These are phyloP conservation scores for Diaporthe ampelina DNA, from an alignment of 2,329 filamentous ascomycete species.

Conservation along the genomic window DNA sequence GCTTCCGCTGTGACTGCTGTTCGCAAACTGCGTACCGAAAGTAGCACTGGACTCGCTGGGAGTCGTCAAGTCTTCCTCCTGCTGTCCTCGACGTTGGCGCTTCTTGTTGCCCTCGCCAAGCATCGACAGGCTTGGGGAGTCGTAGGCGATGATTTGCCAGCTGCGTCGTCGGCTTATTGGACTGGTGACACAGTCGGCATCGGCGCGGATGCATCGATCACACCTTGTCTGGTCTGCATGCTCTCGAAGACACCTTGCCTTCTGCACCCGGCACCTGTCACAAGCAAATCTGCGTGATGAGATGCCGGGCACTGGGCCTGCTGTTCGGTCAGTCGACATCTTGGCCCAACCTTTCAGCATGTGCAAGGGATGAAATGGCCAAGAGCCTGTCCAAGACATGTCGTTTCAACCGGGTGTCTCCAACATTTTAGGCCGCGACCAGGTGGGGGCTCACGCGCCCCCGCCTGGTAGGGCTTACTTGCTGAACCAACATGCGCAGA, in stretches of 20 bases:
- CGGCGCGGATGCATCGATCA: not conserved
- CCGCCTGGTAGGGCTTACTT: too few species aligned
- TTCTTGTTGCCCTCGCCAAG: not conserved
- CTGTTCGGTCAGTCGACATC: not conserved
- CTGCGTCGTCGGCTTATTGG: not conserved
- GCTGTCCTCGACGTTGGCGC: not conserved
- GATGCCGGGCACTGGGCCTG: not conserved
- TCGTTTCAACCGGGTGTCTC: too few species aligned
- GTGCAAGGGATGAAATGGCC: too few species aligned
- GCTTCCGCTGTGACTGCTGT: too few species aligned
- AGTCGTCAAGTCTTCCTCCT: too few species aligned
- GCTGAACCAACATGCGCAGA: too few species aligned
- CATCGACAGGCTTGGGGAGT: not conserved
- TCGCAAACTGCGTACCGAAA: too few species aligned
- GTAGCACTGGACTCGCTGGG: too few species aligned
- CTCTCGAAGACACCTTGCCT: slow-evolving; percentile 6
- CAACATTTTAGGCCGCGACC: too few species aligned
- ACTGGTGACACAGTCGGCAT: not conserved
- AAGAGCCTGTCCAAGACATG: too few species aligned
- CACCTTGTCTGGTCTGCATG: not conserved
- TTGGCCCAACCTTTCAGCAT: not conserved
- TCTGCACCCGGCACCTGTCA: not conserved
- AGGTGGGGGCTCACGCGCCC: too few species aligned
- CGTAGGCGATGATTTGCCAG: not conserved
- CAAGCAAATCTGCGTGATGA: slow-evolving; percentile 12